These are phyloP conservation scores for Rhizopogon sp. DNA, from an alignment of 768 basidiomycete species.

Conservation along the genomic window DNA sequence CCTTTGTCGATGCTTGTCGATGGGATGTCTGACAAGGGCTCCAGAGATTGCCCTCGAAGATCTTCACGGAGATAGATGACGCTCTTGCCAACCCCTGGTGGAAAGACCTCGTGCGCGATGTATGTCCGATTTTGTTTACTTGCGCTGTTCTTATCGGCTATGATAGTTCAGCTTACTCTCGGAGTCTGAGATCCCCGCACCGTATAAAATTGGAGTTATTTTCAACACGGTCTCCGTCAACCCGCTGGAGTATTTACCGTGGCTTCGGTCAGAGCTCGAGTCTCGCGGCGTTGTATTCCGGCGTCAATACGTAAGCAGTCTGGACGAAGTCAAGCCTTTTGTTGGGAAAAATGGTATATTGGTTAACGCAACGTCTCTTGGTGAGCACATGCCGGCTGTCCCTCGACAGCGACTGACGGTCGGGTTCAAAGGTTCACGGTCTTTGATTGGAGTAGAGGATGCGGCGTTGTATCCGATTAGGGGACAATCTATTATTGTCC, in stretches of 20 bases:
- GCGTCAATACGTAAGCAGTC: slow-evolving; percentile 32
- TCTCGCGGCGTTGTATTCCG: slow-evolving; percentile 39
- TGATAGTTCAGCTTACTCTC: slow-evolving; percentile 26
- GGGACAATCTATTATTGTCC: slow-evolving; percentile 79
- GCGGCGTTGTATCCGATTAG: slow-evolving; percentile 65
- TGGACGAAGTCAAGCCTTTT: slow-evolving; percentile 41
- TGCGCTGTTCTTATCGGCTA: background rate
- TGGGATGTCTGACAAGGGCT: background rate
- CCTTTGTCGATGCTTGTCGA: background rate
- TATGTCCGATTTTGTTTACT: slow-evolving; percentile 10
- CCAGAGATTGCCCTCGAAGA: slow-evolving; percentile 31
- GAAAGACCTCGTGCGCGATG: slow-evolving; percentile 34
- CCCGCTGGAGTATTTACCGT: slow-evolving; percentile 44
- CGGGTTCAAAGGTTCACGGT: slow-evolving; percentile 47
- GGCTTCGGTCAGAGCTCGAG: slow-evolving; percentile 39
- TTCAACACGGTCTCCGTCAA: slow-evolving; percentile 46
- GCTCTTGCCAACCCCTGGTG: slow-evolving; percentile 30
- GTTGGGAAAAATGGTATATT: slow-evolving; percentile 33
- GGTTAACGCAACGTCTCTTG: slow-evolving; percentile 53
- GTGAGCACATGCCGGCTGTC: slow-evolving; percentile 20
- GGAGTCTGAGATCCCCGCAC: slow-evolving; percentile 28
- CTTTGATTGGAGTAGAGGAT: slow-evolving; percentile 80
- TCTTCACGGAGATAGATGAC: slow-evolving; percentile 22
- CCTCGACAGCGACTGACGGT: background rate
- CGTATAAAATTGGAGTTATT: slow-evolving; percentile 31